Evolutionary conservation across 164 flowering plant species (phyloP), one percentile per base, ranked within the genome.

Genomic region (Piper longum): DNA sequence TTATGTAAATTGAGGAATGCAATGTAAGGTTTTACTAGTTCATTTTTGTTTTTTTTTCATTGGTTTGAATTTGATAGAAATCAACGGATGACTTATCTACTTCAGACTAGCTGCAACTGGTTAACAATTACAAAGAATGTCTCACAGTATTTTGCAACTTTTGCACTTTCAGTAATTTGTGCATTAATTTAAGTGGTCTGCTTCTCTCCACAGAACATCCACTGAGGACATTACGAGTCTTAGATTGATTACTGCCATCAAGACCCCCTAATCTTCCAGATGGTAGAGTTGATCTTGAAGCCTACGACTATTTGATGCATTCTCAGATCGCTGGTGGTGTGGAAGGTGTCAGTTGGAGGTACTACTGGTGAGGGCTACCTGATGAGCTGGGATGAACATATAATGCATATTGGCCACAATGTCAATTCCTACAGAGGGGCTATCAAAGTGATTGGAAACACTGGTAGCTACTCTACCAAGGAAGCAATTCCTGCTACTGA

Each of bases 381-480:
- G 55, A 91, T 91, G 98, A 86, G 88, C 71, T 91, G 96, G 98
- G 98, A 88, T 64, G 96, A 91, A 70, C 96, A 88, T 70, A 86
- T 91, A 56, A 91, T 88, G 96, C 96, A 88, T 16, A 91, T 91
- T 59, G 98, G 88, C 56, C 98, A 86, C 76, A 88, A 96, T 4
- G 88, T 89, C 13, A 87, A 85, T 71, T 88, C 87, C 72, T 91
- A 86, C 69, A 96, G 98, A 19, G 83, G 80, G 42, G 76, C 82
- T n/a, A 72, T 91, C 62, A 88, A 91, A 64, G 98, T 91, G 42
- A 86, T 91, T 70, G 98, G 98, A 16, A 91, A 91, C 75, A 87
- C 95, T 7, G 95, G 98, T 71, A 91, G 98, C 67, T 86, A 88
- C 79, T 91, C 91, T 8, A 91, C 96, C 0, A 64, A 91, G 65